Conservation (phyloP, 2,329 filamentous ascomycete genomes). For the Sclerotinia glacialis region DNA sequence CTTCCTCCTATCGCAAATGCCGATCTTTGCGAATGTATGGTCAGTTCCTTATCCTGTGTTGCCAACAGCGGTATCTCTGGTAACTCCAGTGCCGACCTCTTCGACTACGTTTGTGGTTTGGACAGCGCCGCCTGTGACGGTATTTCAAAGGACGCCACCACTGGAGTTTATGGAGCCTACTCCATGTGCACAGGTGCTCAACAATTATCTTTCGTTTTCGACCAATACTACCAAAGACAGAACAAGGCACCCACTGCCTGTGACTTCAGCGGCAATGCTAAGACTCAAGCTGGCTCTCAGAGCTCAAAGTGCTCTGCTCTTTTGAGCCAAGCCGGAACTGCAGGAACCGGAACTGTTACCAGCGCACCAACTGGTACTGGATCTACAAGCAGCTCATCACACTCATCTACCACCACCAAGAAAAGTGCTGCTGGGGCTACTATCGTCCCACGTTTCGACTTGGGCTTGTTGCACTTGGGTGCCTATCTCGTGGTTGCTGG, state of each 20-base stretch:
- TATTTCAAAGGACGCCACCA: slow-evolving; percentile 64
- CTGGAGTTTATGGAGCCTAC: slow-evolving; percentile 72
- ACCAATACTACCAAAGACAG: slow-evolving; percentile 66
- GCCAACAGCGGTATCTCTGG: slow-evolving; percentile 56
- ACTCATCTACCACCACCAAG: slow-evolving; percentile 24
- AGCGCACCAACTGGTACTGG: slow-evolving; percentile 44
- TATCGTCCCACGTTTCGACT: slow-evolving; percentile 46
- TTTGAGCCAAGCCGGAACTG: slow-evolving; percentile 61
- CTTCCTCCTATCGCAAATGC: slow-evolving; percentile 83
- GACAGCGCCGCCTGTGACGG: slow-evolving; percentile 58
- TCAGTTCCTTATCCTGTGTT: slow-evolving; percentile 67
- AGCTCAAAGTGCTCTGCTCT: slow-evolving; percentile 55
- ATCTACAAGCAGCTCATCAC: slow-evolving; percentile 33
- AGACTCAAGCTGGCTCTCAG: slow-evolving; percentile 48
- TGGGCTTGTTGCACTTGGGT: slow-evolving; percentile 48
- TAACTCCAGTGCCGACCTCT: slow-evolving; percentile 64
- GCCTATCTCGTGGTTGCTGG: slow-evolving; percentile 50
- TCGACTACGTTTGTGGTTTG: slow-evolving; percentile 68
- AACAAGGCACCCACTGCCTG: slow-evolving; percentile 58
- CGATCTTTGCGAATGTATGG: slow-evolving; percentile 83
- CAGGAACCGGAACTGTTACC: slow-evolving; percentile 56
- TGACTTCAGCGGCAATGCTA: slow-evolving; percentile 67
- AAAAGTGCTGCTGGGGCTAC: slow-evolving; percentile 43
- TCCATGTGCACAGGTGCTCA: slow-evolving; percentile 70
- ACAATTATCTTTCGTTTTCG: slow-evolving; percentile 71